Base-by-base conservation (phyloP, 257 asterid genomes). In the Primulina tabacum region DNA sequence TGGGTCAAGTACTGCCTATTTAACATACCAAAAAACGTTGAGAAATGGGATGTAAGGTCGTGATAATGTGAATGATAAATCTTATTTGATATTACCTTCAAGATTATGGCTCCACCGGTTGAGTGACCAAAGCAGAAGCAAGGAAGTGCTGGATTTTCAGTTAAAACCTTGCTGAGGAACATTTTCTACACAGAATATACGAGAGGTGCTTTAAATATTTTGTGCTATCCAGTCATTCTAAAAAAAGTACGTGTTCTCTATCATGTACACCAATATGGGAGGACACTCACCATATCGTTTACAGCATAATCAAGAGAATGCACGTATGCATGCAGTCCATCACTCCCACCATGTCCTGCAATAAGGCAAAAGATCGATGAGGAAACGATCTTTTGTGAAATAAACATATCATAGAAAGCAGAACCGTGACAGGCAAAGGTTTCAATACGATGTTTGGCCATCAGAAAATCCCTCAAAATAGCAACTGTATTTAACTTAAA, bases 341-440 rank as follows among this genome's bases (percentile, higher is more conserved):
- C 97, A 61, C 98, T 92, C 73, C 98, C 97, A 33, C 98, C 98
- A 33, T 92, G 98, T 62, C 98, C 98, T 90, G 81, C 57, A 37
- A 70, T 43, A 65, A 50, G 21, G 60, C 3, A 62, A 76, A 62
- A 32, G 58, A 3, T 10, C 6, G 17, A 71, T 50, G 21, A 9
- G 52, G 32, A 63, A 4, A 34, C 12, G 17, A 16, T 62, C 21
- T n/a, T 34, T 70, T 32, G n/a, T 35, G 53, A n/a, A 69, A 17
- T 35, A 40, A 64, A 63, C 26, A 11, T 34, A 21, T 40, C 20
- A 0, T 26, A n/a, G 20, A 47, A 62, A 16, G 2, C 20, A 60
- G 38, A 64, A 28, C 14, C 68, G 7, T 30, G 52, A 8, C 33
- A 20, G 0, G 18, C 21, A 28, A 20, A 21, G 33, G 17, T 8